Conservation (phyloP, 352 stramenopile genomes). For the Blastocystis sp. region DNA sequence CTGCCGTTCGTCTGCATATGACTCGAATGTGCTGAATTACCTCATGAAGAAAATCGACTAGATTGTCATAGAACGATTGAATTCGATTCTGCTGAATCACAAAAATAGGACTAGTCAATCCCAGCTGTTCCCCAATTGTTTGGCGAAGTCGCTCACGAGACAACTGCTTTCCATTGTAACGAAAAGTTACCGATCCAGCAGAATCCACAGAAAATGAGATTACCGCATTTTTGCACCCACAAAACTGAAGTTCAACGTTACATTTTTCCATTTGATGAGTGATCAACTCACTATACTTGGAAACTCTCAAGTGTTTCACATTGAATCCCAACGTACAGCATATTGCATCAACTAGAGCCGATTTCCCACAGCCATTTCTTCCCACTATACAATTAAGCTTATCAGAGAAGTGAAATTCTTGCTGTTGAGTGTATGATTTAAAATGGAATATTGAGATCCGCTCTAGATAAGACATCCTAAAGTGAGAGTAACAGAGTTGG, state of each 20-base stretch:
- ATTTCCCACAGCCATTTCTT: constrained; percentile 25
- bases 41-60: not conserved
- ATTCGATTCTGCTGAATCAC: constrained; percentile 37
- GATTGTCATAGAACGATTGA: not conserved
- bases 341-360: constrained; percentile 11
- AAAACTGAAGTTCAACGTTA: not conserved
- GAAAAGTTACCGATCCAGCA: not conserved
- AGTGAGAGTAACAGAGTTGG: not conserved
- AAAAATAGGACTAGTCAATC: not conserved
- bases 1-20: not conserved
- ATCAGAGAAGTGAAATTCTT: not conserved
- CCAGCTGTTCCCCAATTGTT: not conserved
- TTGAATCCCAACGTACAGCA: not conserved
- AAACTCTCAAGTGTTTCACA: not conserved
- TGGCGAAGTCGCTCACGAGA: not conserved
- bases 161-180: constrained; percentile 8
- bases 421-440: not conserved
- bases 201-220: not conserved
- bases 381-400: constrained; percentile 26
- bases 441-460: not conserved
- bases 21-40: not conserved
- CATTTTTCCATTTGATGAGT: not conserved
- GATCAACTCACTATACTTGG: not conserved
- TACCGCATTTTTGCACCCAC: not conserved
- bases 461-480: not conserved